Base-by-base conservation (phyloP, 345 rosid species). In the Sonneratia caseolaris region DNA sequence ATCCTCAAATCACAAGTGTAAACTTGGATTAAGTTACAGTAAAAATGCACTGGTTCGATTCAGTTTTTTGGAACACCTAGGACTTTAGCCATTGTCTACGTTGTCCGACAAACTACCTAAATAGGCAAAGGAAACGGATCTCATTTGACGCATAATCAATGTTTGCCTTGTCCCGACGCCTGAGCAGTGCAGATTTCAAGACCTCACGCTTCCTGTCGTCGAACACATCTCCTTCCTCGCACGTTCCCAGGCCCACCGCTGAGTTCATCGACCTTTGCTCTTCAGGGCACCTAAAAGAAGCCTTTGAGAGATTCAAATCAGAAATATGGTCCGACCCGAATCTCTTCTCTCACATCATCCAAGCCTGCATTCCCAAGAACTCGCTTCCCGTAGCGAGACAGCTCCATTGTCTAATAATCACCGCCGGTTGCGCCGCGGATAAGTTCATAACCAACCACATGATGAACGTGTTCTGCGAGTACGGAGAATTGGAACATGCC, bases 381-480 rank as follows among this genome's bases (percentile, higher is more conserved):
- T 76, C 70, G 21, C 87, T 91, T 68, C 55, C 79, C 1, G 36
- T 78, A 1, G 93, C 84, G 6, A 86, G 81, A 70, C 91, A 94
- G 84, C 84, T 94, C 2, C 98, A 91, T 72, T 83, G 82, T 47
- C 80, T 88, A 73, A 79, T 85, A 14, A 70, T 90, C 70, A 82
- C 87, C 64, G 86, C 91, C 21, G 98, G 98, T 68, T 84, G 83
- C 78, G 84, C 82, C 21, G 72, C 73, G 10, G 83, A 88, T 78
- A 85, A 84, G 77, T 94, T 91, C 75, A 74, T 87, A 16, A 74
- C 82, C 70, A 91, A 94, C 64, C 95, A 94, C 73, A 82, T 91
- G 47, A 79, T 91, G 68, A 94, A 84, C 71, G 77, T 91, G 83
- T 94, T 88, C 82, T 85, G 80, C 71, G 90, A 94, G 75, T 70